These are phyloP conservation scores for Pseudohalonectria lignicola DNA, from an alignment of 2,329 filamentous ascomycete species.

Conservation along the genomic window DNA sequence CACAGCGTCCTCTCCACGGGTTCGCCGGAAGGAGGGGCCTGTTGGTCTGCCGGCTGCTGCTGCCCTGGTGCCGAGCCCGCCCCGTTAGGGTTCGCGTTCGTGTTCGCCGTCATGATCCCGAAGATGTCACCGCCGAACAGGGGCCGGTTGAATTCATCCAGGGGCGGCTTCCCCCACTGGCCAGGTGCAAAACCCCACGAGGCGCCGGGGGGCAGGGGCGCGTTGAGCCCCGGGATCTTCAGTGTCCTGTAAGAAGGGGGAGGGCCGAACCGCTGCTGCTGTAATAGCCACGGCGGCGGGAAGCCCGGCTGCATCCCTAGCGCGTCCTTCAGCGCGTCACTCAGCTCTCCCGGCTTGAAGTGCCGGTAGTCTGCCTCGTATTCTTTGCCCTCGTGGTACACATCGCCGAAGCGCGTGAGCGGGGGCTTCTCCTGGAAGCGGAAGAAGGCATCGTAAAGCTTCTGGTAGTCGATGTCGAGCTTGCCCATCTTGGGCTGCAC, in stretches of 20 bases:
- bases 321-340: conserved; percentile 81
- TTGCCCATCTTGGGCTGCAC: conserved; percentile 95
- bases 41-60: conserved; percentile 16
- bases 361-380: conserved; percentile 91
- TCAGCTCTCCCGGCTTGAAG: conserved; percentile 80
- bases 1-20: conserved; percentile 80
- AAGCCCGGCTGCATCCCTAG: conserved; percentile 88
- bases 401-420: conserved; percentile 87
- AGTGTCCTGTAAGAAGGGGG: conserved; percentile 93
- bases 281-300: conserved; percentile 93
- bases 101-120: conserved; percentile 49
- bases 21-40: conserved; percentile 52
- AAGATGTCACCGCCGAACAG: conserved; percentile 93
- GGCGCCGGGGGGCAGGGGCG: conserved; percentile 78
- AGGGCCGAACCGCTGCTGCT: conserved; percentile 87
- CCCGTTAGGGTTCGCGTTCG: too few relatives aligned
- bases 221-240: conserved; percentile 89
- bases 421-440: conserved; percentile 93
- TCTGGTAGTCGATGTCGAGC: conserved; percentile 96
- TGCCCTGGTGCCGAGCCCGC: conserved; percentile 14
- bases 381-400: conserved; percentile 99
- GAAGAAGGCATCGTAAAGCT: conserved; percentile 97
- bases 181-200: conserved; percentile 94
- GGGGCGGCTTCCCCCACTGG: conserved; percentile 90
- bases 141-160: conserved; percentile 86